Evolutionary conservation across 768 basidiomycete genomes (phyloP).

Genomic region (Tricholoma furcatifolium): DNA sequence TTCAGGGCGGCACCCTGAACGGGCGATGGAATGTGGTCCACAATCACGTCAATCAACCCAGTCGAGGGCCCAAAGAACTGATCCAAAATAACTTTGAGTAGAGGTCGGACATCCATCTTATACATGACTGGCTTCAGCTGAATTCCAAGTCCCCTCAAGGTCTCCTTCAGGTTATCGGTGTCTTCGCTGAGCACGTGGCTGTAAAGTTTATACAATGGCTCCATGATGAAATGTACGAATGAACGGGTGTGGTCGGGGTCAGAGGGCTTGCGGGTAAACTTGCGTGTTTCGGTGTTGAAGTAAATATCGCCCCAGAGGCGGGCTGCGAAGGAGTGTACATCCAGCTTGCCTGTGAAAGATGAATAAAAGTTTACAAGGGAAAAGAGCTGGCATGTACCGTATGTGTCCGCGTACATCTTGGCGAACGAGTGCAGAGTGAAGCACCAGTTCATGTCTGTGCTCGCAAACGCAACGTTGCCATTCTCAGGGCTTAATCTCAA

Average conservation of each 20-base stretch:
- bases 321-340: slow-evolving; percentile 82
- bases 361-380: background rate
- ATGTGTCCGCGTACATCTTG: slow-evolving; percentile 93
- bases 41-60: slow-evolving; percentile 91
- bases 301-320: slow-evolving; percentile 99
- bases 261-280: slow-evolving; percentile 83
- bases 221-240: slow-evolving; percentile 95
- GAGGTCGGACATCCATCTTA: slow-evolving; percentile 97
- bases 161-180: slow-evolving; percentile 80
- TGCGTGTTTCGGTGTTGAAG: slow-evolving; percentile 79
- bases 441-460: slow-evolving; percentile 96
- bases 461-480: slow-evolving; percentile 97
- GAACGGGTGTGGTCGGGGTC: slow-evolving; percentile 80
- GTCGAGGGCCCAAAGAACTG: slow-evolving; percentile 94
- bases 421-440: slow-evolving; percentile 95
- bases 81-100: slow-evolving; percentile 89
- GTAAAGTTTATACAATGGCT: slow-evolving; percentile 96
- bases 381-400: slow-evolving; percentile 47
- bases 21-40: slow-evolving; percentile 87
- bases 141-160: slow-evolving; percentile 76
- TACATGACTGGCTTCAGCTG: slow-evolving; percentile 89
- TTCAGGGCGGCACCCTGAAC: slow-evolving; percentile 56
- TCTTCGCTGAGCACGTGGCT: slow-evolving; percentile 94
- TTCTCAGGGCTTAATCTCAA: slow-evolving; percentile 89
- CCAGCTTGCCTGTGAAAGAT: slow-evolving; percentile 57